Base-by-base conservation (phyloP, 331 rosid genomes). In the Pyrus hybrid region DNA sequence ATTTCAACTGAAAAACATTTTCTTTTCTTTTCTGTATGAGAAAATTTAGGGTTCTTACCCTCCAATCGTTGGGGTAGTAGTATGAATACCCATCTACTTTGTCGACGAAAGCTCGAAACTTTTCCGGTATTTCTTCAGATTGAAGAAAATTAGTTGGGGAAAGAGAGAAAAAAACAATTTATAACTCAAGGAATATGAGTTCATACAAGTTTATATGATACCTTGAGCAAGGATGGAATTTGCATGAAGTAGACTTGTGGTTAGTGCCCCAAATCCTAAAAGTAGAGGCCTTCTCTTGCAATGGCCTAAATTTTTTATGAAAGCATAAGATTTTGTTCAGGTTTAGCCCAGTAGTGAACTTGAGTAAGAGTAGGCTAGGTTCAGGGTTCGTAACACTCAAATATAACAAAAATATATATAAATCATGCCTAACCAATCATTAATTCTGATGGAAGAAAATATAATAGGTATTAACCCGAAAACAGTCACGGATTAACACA, bases 1-100 rank as follows among this genome's bases (percentile, higher is more conserved):
- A 63, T 30, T 37, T 51, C 9, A 16, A 17, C n/a, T 6, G 57
- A 51, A 51, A n/a, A 51, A 17, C 9, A 17, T 51, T 17, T 47
- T 47, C n/a, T 16, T 47, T 47, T 2, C 54, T 47, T 61, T 25
- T 20, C 29, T 13, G 9, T 12, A 12, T 16, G 7, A 17, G 45
- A 30, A 54, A 8, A 17, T 58, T 16, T 60, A 22, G 61, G 62
- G 47, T 66, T 84, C 65, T 86, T 85, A 92, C 97, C 92, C 90
- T 95, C 99, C 99, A 95, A 83, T 95, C 97, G 13, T 83, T 71
- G 45, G 99, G 99, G 86, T 95, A 95, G 35, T 80, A 74, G 43
- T 92, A 95, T 25, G 97, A 90, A 77, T 92, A 95, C 63, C 99
- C 99, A 83, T 95, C 99, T 77, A 45, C 33, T 5, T 41, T 49